Percentiles rank a stretch among this genome's conserved stretches.
These are phyloP conservation scores for Paraconiothyrium sp. DNA, from an alignment of 2,329 filamentous ascomycete genomes.

Conservation along the genomic window DNA sequence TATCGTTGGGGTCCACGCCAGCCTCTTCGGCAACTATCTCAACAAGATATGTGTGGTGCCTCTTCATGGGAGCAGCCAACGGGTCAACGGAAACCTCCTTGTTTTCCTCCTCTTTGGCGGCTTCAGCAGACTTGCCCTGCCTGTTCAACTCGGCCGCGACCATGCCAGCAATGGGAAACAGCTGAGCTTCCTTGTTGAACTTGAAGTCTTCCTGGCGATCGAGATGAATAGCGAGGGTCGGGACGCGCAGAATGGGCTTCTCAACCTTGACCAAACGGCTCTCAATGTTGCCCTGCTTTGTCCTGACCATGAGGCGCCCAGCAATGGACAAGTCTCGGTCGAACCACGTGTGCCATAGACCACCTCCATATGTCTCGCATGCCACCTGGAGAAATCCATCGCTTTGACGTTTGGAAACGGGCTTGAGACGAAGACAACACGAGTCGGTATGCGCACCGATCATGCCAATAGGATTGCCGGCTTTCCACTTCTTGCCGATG, in stretches of 20 bases:
- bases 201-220: conserved; percentile 85
- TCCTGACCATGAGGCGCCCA: conserved; percentile 83
- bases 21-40: conserved; percentile 85
- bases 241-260: conserved; percentile 88
- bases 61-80: conserved; percentile 77
- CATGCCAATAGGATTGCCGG: conserved; percentile 90
- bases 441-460: conserved; percentile 97
- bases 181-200: conserved; percentile 96
- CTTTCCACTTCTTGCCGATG: conserved; percentile 88
- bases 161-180: conserved; percentile 92
- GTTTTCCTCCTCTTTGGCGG: conserved; percentile 56
- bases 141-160: conserved; percentile 89
- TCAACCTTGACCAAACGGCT: conserved; percentile 91
- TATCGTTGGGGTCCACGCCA: conserved; percentile 72
- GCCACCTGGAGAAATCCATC: conserved; percentile 93
- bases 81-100: conserved; percentile 69
- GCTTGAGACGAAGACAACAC: conserved; percentile 90
- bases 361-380: conserved; percentile 95
- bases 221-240: conserved; percentile 92
- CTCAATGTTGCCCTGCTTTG: conserved; percentile 76
- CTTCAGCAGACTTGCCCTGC: conserved; percentile 63
- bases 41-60: conserved; percentile 89
- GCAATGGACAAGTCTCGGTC: conserved; percentile 93
- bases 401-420: conserved; percentile 86
- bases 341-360: conserved; percentile 98